Evolutionary conservation across 1,284 basidiomycete genomes (phyloP).

Genomic region (Ustilago loliicola): DNA sequence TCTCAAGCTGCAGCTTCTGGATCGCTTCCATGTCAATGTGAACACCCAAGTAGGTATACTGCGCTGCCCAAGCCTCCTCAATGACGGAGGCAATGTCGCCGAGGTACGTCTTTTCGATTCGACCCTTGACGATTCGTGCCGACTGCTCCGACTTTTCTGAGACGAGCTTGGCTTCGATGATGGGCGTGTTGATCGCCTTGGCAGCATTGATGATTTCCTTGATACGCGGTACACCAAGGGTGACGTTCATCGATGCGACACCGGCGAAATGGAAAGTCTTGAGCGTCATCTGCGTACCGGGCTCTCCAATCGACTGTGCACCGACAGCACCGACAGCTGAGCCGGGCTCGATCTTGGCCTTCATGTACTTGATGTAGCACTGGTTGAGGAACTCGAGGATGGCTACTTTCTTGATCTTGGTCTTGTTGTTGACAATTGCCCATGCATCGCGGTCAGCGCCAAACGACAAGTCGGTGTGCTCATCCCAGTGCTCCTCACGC

Average conservation of each 20-base stretch:
- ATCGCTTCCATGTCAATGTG: conserved; percentile 93
- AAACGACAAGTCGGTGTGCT: conserved; percentile 81
- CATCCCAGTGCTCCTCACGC: conserved; percentile 82
- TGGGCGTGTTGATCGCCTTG: conserved; percentile 95
- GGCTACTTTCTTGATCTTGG: conserved; percentile 88
- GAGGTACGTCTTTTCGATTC: conserved; percentile 93
- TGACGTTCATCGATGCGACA: conserved; percentile 99
- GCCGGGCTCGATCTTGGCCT: conserved; percentile 69
- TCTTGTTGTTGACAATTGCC: conserved; percentile 85
- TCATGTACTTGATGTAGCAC: conserved; percentile 80
- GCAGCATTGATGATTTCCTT: conserved; percentile 99
- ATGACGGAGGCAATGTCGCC: conserved; percentile 93
- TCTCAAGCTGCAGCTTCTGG: conserved; percentile 90
- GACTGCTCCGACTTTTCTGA: conserved; percentile 80
- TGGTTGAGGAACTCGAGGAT: conserved; percentile 83
- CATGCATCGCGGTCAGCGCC: conserved; percentile 76
- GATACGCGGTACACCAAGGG: conserved; percentile 98
- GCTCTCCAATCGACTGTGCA: conserved; percentile 98
- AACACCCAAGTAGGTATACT: conserved; percentile 92
- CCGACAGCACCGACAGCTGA: conserved; percentile 95
- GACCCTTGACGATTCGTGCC: conserved; percentile 96
- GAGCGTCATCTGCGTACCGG: conserved; percentile 99
- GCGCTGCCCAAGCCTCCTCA: conserved; percentile 94
- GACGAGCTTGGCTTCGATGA: conserved; percentile 95
- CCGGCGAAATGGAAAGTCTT: conserved; percentile 99